A percentile compares a stretch with the other conserved stretches of the same genome.
Evolutionary conservation across 2,329 filamentous ascomycete genomes (phyloP).

Genomic region (Knufia petricola): DNA sequence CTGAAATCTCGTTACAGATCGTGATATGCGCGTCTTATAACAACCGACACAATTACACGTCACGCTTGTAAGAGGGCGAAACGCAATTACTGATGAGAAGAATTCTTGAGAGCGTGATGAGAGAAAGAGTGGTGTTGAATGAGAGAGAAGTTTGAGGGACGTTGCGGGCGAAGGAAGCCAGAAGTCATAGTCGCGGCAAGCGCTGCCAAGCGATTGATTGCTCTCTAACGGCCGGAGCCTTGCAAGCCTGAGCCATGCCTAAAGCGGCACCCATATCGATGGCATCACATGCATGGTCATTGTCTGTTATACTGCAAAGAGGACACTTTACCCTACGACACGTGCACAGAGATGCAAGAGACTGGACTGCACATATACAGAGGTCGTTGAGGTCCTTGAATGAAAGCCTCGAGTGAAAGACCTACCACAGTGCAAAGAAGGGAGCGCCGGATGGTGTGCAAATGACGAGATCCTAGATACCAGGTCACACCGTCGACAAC

Average conservation of each 20-base stretch:
- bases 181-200: background rate
- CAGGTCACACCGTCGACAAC: background rate
- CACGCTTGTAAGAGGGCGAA: constrained; percentile 19
- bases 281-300: background rate
- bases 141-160: constrained; percentile 2
- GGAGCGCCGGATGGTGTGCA: background rate
- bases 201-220: background rate
- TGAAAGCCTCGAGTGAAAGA: background rate
- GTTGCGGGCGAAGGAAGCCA: constrained; percentile 11
- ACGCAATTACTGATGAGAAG: constrained; percentile 18
- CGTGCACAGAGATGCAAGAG: background rate
- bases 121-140: constrained; percentile 6
- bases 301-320: background rate
- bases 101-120: constrained; percentile 11
- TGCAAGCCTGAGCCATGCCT: background rate
- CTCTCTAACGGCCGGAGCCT: too few species aligned
- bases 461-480: constrained; percentile 1
- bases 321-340: constrained; percentile 9
- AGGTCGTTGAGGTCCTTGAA: background rate
- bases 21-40: constrained; percentile 9
- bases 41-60: constrained; percentile 18
- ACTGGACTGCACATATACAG: background rate
- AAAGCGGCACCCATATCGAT: background rate
- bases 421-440: background rate
- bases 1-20: background rate